Evolutionary conservation across 257 asterid species (phyloP).

Genomic region (Perilla frutescens): DNA sequence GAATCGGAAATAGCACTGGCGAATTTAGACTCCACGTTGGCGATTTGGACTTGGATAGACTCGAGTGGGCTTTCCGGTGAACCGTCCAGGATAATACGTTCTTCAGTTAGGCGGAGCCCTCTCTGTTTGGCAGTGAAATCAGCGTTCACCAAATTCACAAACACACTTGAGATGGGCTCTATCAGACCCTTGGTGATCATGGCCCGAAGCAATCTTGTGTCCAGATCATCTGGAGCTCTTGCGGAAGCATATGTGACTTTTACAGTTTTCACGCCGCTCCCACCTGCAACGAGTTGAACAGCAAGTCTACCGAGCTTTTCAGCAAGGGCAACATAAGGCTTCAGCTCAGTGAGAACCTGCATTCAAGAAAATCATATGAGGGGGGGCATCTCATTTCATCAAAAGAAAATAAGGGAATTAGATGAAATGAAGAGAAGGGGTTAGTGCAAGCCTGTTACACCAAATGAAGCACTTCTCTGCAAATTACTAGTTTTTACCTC

Average conservation of each 20-base stretch:
- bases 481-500: too few relatives aligned
- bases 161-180: constrained; percentile 84
- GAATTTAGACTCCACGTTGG: constrained; percentile 85
- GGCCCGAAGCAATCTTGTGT: constrained; percentile 90
- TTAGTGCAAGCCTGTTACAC: background rate
- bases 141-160: constrained; percentile 82
- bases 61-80: constrained; percentile 90
- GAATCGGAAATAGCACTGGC: constrained; percentile 86
- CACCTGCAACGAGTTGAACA: constrained; percentile 92
- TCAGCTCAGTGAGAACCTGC: constrained; percentile 85
- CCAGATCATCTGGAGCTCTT: constrained; percentile 91
- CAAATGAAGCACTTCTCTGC: background rate
- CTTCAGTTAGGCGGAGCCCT: constrained; percentile 78
- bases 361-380: constrained; percentile 21
- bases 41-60: constrained; percentile 74
- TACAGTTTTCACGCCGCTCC: constrained; percentile 75
- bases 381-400: background rate
- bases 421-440: background rate
- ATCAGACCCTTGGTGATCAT: constrained; percentile 94
- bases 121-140: constrained; percentile 94
- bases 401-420: background rate
- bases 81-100: constrained; percentile 68
- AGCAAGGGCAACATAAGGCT: constrained; percentile 83
- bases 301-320: constrained; percentile 97
- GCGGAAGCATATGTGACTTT: constrained; percentile 82